Evolutionary conservation across 257 asterid species (phyloP), one percentile per base, ranked within the genome.

Genomic region (Scutellaria minor): DNA sequence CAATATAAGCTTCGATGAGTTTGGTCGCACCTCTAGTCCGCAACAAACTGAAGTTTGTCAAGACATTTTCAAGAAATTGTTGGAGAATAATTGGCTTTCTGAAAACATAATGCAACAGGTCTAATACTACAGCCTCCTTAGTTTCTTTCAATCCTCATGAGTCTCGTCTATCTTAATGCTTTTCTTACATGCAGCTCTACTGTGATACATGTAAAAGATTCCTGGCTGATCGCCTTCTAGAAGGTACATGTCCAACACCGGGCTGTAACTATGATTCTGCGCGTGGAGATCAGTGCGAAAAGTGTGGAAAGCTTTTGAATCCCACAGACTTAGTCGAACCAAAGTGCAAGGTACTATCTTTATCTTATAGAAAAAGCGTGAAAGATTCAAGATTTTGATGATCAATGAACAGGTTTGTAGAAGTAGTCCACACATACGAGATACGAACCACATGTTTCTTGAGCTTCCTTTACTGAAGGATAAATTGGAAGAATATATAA

Each of bases 251-350:
- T 79, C 98, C 98, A 2, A 84, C 87, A 14, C 88, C 88, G 18
- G 90, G 81, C 69, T 93, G 97, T 75, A 81, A 84, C 77, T 86
- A 91, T 61, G 94, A 84, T 72, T 86, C 98, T 73, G 97, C 98
- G 7, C 88, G 98, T 64, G 98, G 98, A 37, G 97, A 93, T 83
- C 98, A 93, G 83, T 93, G 98, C 66, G 98, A 91, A 64, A 89
- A 84, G 61, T 93, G 98, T 51, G 88, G 90, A 74, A 86, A 93
- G 85, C 95, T 91, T 66, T 78, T 93, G 66, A 88, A 91, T 81
- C 94, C 98, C 56, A 88, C 94, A 15, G 96, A 89, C 68, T 79
- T 93, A n/a, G 44, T 82, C 54, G 86, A 91, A 18, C 97, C 96
- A 22, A 93, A 79, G 74, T 93, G 97, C 96, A 93, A 89, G 97